These are phyloP conservation scores for Fusarium longipes DNA, from an alignment of 2,329 filamentous ascomycete species.

Conservation along the genomic window DNA sequence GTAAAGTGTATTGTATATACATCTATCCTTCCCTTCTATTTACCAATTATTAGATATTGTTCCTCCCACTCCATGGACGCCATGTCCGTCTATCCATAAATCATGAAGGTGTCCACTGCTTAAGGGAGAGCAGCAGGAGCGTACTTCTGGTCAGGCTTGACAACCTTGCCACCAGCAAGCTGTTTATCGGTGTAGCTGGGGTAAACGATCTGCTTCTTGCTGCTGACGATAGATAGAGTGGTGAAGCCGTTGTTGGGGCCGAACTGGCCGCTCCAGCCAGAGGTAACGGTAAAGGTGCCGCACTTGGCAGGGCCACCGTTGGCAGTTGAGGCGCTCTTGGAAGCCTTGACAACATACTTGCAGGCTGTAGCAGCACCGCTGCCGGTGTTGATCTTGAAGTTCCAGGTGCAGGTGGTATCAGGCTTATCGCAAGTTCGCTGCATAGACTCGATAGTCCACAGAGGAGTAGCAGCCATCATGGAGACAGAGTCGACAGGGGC, in stretches of 20 bases:
- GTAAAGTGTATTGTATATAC: slow-evolving; percentile 5
- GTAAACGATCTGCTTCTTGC: slow-evolving; percentile 58
- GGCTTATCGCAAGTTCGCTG: slow-evolving; percentile 54
- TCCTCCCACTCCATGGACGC: neutral
- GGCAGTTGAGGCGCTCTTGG: slow-evolving; percentile 49
- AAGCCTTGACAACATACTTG: slow-evolving; percentile 48
- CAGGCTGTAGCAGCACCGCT: slow-evolving; percentile 50
- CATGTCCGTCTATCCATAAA: neutral
- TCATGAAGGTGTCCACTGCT: neutral
- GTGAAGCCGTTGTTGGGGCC: slow-evolving; percentile 64
- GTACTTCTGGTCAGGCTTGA: slow-evolving; percentile 62
- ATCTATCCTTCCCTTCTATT: neutral
- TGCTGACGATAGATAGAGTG: slow-evolving; percentile 60
- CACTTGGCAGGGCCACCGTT: slow-evolving; percentile 56
- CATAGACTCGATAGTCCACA: slow-evolving; percentile 57
- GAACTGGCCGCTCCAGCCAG: slow-evolving; percentile 67
- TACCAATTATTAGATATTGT: slow-evolving; percentile 3
- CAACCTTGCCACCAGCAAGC: slow-evolving; percentile 56
- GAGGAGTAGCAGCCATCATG: slow-evolving; percentile 54
- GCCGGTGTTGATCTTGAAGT: slow-evolving; percentile 58
- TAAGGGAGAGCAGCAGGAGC: slow-evolving; percentile 45
- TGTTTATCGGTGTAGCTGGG: slow-evolving; percentile 65
- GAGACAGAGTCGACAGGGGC: slow-evolving; percentile 47
- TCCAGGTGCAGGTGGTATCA: slow-evolving; percentile 57
- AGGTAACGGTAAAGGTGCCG: slow-evolving; percentile 62